phyloP scores from a whole-genome alignment of 257 asterid species.

The Scutellaria minor region DNA sequence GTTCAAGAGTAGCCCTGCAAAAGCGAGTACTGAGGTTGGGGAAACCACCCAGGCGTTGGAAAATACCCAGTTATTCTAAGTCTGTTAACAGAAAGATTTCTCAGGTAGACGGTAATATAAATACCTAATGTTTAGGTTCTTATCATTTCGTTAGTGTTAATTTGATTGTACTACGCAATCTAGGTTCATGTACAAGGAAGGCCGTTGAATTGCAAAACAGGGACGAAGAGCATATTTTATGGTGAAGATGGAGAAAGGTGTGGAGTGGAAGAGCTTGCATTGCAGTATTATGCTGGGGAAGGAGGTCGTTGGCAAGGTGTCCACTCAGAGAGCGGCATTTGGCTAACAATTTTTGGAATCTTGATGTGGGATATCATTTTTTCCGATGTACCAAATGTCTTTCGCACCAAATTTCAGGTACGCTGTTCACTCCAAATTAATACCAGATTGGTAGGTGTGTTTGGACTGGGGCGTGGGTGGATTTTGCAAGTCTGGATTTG shows the following conservation, averaged over 20 bases:
- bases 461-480: too few species aligned
- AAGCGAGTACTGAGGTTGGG: slow-evolving; percentile 82
- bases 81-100: slow-evolving; percentile 70
- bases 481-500: too few species aligned
- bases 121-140: slow-evolving; percentile 19
- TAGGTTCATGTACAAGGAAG: slow-evolving; percentile 87
- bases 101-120: slow-evolving; percentile 57
- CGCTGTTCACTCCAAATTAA: background rate
- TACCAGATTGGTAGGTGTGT: too few species aligned
- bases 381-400: slow-evolving; percentile 88
- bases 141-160: slow-evolving; percentile 3
- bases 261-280: slow-evolving; percentile 90
- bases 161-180: slow-evolving; percentile 9
- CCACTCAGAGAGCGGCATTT: slow-evolving; percentile 93
- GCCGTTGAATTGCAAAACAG: slow-evolving; percentile 73
- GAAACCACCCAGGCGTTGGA: slow-evolving; percentile 99
- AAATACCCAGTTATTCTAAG: slow-evolving; percentile 65
- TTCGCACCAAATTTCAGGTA: slow-evolving; percentile 89
- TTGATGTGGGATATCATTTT: slow-evolving; percentile 90
- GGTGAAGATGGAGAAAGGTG: slow-evolving; percentile 88
- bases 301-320: slow-evolving; percentile 95
- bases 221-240: slow-evolving; percentile 79
- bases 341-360: slow-evolving; percentile 89
- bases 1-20: slow-evolving; percentile 85
- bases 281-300: slow-evolving; percentile 88